Conservation (phyloP, 805 yeast species). For the Monosporozyma siamensis region DNA sequence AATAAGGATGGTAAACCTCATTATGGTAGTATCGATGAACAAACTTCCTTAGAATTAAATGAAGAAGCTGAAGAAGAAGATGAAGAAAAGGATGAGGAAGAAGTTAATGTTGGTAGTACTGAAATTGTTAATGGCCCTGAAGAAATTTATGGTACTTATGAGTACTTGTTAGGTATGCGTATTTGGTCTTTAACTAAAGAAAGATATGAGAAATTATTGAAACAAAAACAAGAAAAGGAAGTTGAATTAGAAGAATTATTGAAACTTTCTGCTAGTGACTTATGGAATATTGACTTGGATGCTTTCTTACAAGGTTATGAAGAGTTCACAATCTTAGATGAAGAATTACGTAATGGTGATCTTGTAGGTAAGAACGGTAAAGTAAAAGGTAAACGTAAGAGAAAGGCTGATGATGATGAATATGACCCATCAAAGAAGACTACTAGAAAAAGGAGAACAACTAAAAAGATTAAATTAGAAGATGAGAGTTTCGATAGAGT, state of each 20-base stretch:
- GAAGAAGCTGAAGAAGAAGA: constrained; percentile 36
- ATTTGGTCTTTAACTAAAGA: constrained; percentile 90
- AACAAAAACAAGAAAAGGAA: constrained; percentile 65
- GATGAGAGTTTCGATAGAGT: constrained; percentile 23
- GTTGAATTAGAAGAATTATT: constrained; percentile 58
- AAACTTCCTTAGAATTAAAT: constrained; percentile 17
- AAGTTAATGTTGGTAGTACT: constrained; percentile 26
- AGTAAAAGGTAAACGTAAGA: constrained; percentile 29
- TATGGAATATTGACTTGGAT: constrained; percentile 82
- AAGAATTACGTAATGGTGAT: constrained; percentile 44
- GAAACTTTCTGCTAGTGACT: constrained; percentile 66
- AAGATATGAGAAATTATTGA: constrained; percentile 69
- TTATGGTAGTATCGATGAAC: constrained; percentile 33
- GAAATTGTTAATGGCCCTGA: constrained; percentile 35
- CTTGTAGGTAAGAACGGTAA: constrained; percentile 36
- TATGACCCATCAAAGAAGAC: constrained; percentile 23
- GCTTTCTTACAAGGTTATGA: constrained; percentile 60
- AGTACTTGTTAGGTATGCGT: constrained; percentile 84
- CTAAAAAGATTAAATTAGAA: constrained; percentile 20
- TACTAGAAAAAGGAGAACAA: constrained; percentile 15
- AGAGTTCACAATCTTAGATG: constrained; percentile 57
- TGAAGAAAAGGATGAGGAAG: constrained; percentile 35
- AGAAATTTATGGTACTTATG: constrained; percentile 58
- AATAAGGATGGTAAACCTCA: constrained; percentile 61
- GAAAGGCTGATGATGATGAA: constrained; percentile 25